A percentile compares a stretch with the other conserved stretches of the same genome.
Conservation (phyloP, 1,284 basidiomycete species). For the Prillingera fragicola region DNA sequence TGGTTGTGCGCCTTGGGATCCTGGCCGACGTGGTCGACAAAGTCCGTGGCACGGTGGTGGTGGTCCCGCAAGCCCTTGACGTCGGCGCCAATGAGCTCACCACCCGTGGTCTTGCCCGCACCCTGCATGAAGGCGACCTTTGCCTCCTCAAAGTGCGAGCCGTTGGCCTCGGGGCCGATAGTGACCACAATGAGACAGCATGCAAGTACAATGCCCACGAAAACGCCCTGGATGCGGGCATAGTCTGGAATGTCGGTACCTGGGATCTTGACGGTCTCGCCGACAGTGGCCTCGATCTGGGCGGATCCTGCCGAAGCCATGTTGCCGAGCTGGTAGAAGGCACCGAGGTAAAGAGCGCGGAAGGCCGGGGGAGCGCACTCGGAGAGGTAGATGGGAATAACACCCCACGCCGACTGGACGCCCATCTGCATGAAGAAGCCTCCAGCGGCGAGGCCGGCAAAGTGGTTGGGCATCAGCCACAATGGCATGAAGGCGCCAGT, state of each 20-base stretch:
- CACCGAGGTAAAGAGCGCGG: slow-evolving; percentile 85
- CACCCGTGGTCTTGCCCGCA: slow-evolving; percentile 53
- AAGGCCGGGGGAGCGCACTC: slow-evolving; percentile 82
- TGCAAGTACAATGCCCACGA: slow-evolving; percentile 59
- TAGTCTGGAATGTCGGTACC: slow-evolving; percentile 65
- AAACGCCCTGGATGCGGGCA: slow-evolving; percentile 76
- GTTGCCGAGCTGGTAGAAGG: slow-evolving; percentile 68
- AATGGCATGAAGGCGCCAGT: slow-evolving; percentile 53
- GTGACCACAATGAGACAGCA: slow-evolving; percentile 50
- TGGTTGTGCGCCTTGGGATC: too few relatives aligned
- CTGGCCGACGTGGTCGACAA: too few relatives aligned
- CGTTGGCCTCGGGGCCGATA: slow-evolving; percentile 55
- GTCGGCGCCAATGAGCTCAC: slow-evolving; percentile 17
- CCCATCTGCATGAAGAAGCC: slow-evolving; percentile 69
- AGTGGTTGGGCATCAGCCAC: slow-evolving; percentile 68
- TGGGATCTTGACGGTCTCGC: slow-evolving; percentile 38
- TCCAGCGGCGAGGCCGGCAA: slow-evolving; percentile 39
- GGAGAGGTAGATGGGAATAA: slow-evolving; percentile 56
- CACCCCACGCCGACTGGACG: slow-evolving; percentile 62
- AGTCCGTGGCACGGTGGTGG: too few relatives aligned
- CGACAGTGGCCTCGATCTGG: slow-evolving; percentile 80
- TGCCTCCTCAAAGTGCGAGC: slow-evolving; percentile 73
- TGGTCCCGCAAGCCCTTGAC: not conserved
- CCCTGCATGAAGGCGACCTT: slow-evolving; percentile 74
- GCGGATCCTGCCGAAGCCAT: slow-evolving; percentile 84